Base-by-base conservation (phyloP, 108 stramenopile genomes). In the Fistulifera pelliculosa region DNA sequence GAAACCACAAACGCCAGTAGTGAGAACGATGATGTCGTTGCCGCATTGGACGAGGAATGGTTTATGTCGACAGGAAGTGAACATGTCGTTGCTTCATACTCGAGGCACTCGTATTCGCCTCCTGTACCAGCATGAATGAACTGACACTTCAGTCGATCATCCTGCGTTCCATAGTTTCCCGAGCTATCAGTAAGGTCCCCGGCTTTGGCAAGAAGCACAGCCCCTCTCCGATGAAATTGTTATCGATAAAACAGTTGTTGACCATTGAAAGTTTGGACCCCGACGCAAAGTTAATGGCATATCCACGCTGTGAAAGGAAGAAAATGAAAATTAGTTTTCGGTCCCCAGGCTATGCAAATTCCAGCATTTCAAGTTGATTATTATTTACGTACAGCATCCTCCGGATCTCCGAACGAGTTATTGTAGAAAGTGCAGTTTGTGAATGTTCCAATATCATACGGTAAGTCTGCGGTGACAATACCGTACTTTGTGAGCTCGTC, bases 221-320 rank as follows among this genome's bases (percentile, higher is more conserved):
- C 23, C 25, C 50, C 15, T 22, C 5, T 25, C 50, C 50, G n/a
- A 51, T 28, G 22, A 51, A 51, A 16, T 25, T 27, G 50, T 51
- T 51, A n/a, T 25, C 25, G 50, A 51, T 51, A 23, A 51, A 51
- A 23, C 50, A 51, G 6, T 23, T 51, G 22, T 51, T 51, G 2
- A 6, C 6, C 15, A 51, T 5, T 23, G 26, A 3, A 51, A 51
- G 2, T 16, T 3, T 22, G 15, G 50, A 51, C 2, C 25, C 24
- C 3, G 25, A 5, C 50, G 50, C 6, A 3, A 35, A 3, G 4
- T 22, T 27, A 10, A 51, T 45, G 11, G 44, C 44, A 11, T 45
- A 45, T 21, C 44, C 44, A 19, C 21, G 4, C 21, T 45, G 44
- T 22, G 16, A 22, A 2, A 22, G 22, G 5, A 11, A 24, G 10